A percentile compares a stretch with the other conserved stretches of the same genome.
Evolutionary conservation across 2,329 filamentous ascomycete species (phyloP).

Genomic region (Gaeumannomyces tritici): DNA sequence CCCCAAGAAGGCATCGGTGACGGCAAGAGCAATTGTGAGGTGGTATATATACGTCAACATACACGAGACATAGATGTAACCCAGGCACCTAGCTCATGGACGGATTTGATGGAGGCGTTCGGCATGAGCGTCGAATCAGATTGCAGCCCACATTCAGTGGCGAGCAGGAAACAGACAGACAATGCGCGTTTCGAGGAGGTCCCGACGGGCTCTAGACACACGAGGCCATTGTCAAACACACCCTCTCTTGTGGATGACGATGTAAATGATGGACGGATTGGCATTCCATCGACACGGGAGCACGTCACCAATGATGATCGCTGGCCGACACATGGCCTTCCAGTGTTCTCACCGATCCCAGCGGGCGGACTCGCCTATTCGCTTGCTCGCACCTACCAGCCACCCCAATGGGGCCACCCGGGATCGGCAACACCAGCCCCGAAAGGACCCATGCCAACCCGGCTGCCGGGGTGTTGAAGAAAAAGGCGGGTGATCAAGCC

Average conservation of each 20-base stretch:
- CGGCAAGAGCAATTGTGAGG: too few species aligned
- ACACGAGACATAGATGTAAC: background rate
- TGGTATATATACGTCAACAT: background rate
- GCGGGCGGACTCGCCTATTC: background rate
- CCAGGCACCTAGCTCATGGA: background rate
- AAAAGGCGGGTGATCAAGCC: background rate
- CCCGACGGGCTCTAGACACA: background rate
- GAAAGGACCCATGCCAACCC: background rate
- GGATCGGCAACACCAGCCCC: background rate
- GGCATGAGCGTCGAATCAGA: background rate
- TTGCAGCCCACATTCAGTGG: background rate
- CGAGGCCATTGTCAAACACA: background rate
- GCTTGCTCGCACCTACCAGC: background rate
- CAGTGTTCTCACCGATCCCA: background rate
- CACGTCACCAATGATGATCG: too few species aligned
- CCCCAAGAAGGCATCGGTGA: background rate
- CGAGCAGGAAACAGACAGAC: background rate
- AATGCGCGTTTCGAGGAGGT: background rate
- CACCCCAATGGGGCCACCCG: background rate
- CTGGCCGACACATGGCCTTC: background rate
- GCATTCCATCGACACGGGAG: background rate
- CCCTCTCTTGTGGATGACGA: background rate
- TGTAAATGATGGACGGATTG: background rate
- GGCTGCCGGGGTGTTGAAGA: background rate
- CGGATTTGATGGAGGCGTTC: background rate